Evolutionary conservation across 1,139 yeast species (phyloP), one percentile per base, ranked within the genome.

Genomic region (Candida gigantensis): DNA sequence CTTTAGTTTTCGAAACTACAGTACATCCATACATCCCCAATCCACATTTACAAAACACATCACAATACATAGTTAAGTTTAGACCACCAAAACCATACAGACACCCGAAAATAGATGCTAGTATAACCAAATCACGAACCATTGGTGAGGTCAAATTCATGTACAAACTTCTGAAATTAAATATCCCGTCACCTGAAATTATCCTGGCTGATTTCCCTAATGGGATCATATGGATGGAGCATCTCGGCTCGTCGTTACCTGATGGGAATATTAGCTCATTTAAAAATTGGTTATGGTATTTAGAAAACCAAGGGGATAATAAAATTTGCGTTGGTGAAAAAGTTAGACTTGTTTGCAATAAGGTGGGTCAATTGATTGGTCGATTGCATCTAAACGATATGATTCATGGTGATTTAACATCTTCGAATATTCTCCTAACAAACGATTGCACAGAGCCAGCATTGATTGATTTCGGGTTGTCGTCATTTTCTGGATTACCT

Each of bases 381-480:
- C 58, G 70, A 37, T 63, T 92, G 50, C 99, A 94, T 60, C 53
- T 74, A 46, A 70, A 78, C 43, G 95, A 88, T 46, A 77, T 87
- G 62, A 81, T 89, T 19, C 99, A 94, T 57, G 98, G 99, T 1
- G 99, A 94, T 56, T 69, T 94, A 51, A 94, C 99, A 0, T 81
- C 94, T 17, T 89, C 97, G 0, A 94, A 94, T 53, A 77, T 90
- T 19, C 74, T 94, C 33, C 57, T 90, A 8, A 71, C 70, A 19
- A 36, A 30, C 7, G 28, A 30, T 14, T 19, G 17, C 18, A 24
- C 12, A 52, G 56, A 50, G 6, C 88, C 95, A 0, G 76, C 72
- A 28, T 62, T 92, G 51, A 94, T 94, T 42, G 99, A 94, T 54
- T 92, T 94, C 62, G 99, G 99, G 0, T 71, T 94, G 13, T 79